Conservation (phyloP, 2,329 filamentous ascomycete species). For the Neurospora sp. region DNA sequence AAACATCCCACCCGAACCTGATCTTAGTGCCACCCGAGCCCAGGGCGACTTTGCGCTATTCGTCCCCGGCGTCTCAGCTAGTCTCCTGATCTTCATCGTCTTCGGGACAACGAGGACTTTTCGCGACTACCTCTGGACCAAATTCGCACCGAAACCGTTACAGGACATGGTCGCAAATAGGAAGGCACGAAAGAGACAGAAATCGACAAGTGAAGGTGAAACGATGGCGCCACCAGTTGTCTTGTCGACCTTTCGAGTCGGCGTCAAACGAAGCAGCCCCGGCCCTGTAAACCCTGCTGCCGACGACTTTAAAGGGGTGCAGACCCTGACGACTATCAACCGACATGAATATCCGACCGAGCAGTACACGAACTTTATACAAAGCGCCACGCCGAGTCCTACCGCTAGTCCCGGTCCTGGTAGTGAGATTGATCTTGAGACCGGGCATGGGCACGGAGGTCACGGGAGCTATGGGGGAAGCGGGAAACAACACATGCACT, state of each 20-base stretch:
- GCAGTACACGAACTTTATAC: background rate
- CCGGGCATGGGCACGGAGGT: background rate
- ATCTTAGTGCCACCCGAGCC: conserved; percentile 24
- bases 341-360: background rate
- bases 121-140: conserved; percentile 17
- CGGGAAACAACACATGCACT: background rate
- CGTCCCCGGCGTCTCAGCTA: conserved; percentile 28
- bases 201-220: background rate
- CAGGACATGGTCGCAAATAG: conserved; percentile 1
- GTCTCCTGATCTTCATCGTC: conserved; percentile 27
- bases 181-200: background rate
- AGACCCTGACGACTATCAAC: background rate
- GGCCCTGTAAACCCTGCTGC: background rate
- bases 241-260: background rate
- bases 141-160: conserved; percentile 8
- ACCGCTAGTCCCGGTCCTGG: background rate
- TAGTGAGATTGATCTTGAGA: background rate
- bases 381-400: background rate
- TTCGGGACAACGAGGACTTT: conserved; percentile 32
- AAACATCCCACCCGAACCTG: conserved; percentile 20
- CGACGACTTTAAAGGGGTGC: background rate
- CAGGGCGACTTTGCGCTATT: conserved; percentile 25
- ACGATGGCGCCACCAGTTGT: background rate
- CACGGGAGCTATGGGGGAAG: background rate
- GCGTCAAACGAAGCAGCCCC: background rate